Evolutionary conservation across 345 rosid genomes (phyloP).

Genomic region (Limnanthes douglasii): DNA sequence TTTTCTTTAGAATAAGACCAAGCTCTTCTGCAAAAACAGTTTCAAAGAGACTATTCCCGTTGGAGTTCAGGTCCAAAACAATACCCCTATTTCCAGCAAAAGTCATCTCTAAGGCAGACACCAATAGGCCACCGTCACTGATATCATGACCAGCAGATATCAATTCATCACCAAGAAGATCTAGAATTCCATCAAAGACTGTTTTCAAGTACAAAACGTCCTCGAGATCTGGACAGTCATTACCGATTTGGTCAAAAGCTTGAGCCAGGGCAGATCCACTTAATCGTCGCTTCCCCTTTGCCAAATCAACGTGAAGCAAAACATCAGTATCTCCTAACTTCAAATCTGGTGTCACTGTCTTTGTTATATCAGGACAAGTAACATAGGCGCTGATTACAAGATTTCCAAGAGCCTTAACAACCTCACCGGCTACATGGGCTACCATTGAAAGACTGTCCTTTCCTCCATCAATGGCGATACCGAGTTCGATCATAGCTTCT

Average conservation of each 20-base stretch:
- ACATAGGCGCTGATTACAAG: constrained; percentile 81
- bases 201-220: constrained; percentile 61
- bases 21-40: constrained; percentile 81
- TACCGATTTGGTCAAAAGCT: constrained; percentile 70
- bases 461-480: constrained; percentile 95
- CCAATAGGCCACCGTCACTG: constrained; percentile 84
- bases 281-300: constrained; percentile 63
- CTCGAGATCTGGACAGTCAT: constrained; percentile 81
- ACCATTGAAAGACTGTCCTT: constrained; percentile 97
- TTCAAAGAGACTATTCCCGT: constrained; percentile 56
- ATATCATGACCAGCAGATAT: constrained; percentile 89
- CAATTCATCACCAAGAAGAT: constrained; percentile 40
- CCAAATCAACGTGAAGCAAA: constrained; percentile 71
- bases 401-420: constrained; percentile 92
- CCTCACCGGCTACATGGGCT: constrained; percentile 63
- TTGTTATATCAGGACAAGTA: constrained; percentile 81
- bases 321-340: constrained; percentile 55
- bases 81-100: constrained; percentile 85
- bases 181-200: constrained; percentile 56
- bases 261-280: constrained; percentile 95
- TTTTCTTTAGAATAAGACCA: constrained; percentile 70
- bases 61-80: constrained; percentile 31
- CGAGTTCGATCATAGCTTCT: constrained; percentile 86
- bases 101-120: constrained; percentile 76
- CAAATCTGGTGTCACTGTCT: constrained; percentile 79